Conservation (phyloP, 208 protist genomes). For the Crithidia fasciculata region DNA sequence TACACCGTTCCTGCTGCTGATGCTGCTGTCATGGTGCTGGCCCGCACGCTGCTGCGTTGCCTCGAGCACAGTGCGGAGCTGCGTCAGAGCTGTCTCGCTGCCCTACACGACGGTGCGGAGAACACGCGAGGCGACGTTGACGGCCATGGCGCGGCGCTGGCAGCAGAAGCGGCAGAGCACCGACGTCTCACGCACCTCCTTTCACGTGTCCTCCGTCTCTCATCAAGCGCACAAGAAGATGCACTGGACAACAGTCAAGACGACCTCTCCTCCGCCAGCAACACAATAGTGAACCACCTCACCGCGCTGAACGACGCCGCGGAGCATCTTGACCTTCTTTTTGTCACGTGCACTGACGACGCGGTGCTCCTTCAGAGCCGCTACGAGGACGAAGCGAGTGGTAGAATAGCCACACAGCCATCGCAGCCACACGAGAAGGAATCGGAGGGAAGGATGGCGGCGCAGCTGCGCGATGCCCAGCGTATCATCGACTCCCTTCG, state of each 20-base stretch:
- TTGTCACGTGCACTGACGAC: no score
- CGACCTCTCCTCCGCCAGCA: no score
- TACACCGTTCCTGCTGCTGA: not conserved
- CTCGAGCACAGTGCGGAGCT: conserved; percentile 20
- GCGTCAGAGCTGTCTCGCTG: conserved; percentile 1
- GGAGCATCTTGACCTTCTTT: no score
- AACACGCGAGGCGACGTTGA: no score
- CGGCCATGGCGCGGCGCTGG: not conserved
- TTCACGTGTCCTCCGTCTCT: not conserved
- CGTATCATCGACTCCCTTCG: not conserved
- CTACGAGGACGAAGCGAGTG: no score
- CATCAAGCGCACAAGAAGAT: not conserved
- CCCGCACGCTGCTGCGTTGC: conserved; percentile 1
- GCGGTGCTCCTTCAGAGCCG: no score
- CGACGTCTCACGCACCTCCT: not conserved
- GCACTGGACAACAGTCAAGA: not conserved
- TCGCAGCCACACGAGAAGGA: not conserved
- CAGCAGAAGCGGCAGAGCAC: not conserved
- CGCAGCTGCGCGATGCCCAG: not conserved
- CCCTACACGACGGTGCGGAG: not conserved
- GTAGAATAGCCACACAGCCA: not conserved
- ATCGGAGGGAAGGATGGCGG: not conserved
- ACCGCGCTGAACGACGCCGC: no score
- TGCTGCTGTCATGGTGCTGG: not conserved
- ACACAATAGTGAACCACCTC: no score